Base-by-base conservation (phyloP, 2,329 filamentous ascomycete genomes). In the Monilinia laxa region DNA sequence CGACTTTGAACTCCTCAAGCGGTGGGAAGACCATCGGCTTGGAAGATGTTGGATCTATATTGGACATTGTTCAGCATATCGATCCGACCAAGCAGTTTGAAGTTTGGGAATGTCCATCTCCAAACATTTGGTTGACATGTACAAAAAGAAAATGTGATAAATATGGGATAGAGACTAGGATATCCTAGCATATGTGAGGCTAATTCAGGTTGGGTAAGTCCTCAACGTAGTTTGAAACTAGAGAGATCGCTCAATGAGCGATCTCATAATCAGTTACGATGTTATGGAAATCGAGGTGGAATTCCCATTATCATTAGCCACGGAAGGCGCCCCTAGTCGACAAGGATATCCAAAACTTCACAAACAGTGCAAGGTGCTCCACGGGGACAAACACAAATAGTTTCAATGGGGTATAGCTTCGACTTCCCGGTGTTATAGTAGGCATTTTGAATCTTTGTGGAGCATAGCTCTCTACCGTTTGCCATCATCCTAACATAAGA, bases 1-100 rank as follows among this genome's bases (percentile, higher is more conserved):
- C 72, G 28, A 71, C 64, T 6, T 40, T 56, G 35, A 73, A 70
- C 12, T 70, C 68, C n/a, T 66, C 64, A 49, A 67, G 25, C 6
- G 68, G 57, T 40, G 68, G 62, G 60, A 73, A 72, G 14, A 58
- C 66, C 25, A 70, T 66, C 38, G 69, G 67, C 20, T 69, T 68
- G 47, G 69, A 51, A 28, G 68, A 23, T 12, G 54, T 40, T 49
- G 54, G 20, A 16, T 65, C 63, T 59, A 65, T 38, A 20, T 59
- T 65, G 63, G 42, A 65, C 63, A 65, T 65, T 49, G 31, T 52
- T 65, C 42, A 65, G 63, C 63, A 65, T 65, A 14, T 52, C 58
- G 23, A 59, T 59, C 16, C 54, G 35, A 45, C 20, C 45, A 62
- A 25, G n/a, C n/a, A 42, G 25, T 31, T 23, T 35, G 42, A 59